phyloP scores from a whole-genome alignment of 1,284 basidiomycete genomes.

The Moesziomyces sp. region DNA sequence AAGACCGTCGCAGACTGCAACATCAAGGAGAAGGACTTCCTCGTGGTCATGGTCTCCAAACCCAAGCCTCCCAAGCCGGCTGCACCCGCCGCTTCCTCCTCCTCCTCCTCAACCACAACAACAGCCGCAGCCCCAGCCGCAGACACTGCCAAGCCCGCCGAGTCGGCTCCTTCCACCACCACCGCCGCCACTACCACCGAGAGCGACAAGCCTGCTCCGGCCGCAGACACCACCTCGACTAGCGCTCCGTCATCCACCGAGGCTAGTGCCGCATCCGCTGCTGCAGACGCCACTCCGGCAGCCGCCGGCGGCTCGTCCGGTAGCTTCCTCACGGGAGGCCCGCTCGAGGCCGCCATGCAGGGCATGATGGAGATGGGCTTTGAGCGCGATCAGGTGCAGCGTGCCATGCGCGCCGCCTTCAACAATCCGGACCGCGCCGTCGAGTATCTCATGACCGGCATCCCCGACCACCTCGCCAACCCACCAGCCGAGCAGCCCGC shows the following conservation, averaged over 20 bases:
- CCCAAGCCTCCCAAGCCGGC: conserved; percentile 57
- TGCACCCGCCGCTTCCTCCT: conserved; percentile 54
- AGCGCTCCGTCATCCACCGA: too few species aligned
- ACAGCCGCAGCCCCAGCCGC: conserved; percentile 4
- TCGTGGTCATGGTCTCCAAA: conserved; percentile 95
- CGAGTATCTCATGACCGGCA: conserved; percentile 89
- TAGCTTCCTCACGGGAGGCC: conserved; percentile 51
- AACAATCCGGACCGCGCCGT: conserved; percentile 99
- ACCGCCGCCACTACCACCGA: conserved; percentile 69
- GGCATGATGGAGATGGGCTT: conserved; percentile 89
- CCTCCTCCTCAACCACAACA: conserved; percentile 17
- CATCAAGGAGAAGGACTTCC: conserved; percentile 98
- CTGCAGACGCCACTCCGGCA: conserved; percentile 13
- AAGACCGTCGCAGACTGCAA: conserved; percentile 88
- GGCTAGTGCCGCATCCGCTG: conserved; percentile 68
- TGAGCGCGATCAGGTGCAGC: conserved; percentile 81
- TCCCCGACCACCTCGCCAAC: conserved; percentile 54
- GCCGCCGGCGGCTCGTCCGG: conserved; percentile 13
- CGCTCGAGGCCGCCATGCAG: conserved; percentile 61
- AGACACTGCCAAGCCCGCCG: conserved; percentile 36
- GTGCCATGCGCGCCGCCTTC: conserved; percentile 90
- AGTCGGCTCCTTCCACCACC: conserved; percentile 68
- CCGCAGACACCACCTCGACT: too few species aligned
- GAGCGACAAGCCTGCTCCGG: neutral
- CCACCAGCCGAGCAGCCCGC: conserved; percentile 67